Percentiles rank a stretch among this genome's conserved stretches.
Conservation (phyloP, 257 asterid genomes). For the Solanum piurae region DNA sequence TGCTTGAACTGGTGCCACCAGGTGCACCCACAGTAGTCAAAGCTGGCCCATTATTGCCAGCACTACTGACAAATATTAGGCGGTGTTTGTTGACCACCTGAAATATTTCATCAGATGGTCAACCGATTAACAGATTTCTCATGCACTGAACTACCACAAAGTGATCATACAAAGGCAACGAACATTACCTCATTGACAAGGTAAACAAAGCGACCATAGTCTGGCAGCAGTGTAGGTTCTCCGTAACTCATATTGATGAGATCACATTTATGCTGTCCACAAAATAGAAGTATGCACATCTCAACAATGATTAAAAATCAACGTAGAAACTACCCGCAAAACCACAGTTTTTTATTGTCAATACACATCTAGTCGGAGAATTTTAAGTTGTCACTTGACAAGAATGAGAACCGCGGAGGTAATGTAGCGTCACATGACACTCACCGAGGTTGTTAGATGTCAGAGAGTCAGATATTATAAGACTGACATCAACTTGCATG, state of each 20-base stretch:
- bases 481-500: background rate
- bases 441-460: background rate
- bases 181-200: slow-evolving; percentile 77
- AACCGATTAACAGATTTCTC: background rate
- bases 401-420: background rate
- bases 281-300: background rate
- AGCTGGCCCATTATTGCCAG: slow-evolving; percentile 95
- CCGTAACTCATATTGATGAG: slow-evolving; percentile 98
- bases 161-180: slow-evolving; percentile 5
- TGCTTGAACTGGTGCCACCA: slow-evolving; percentile 96
- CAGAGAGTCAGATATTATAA: background rate
- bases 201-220: slow-evolving; percentile 96
- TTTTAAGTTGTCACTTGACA: background rate
- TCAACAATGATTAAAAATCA: background rate
- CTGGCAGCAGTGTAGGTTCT: slow-evolving; percentile 81
- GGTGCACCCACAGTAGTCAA: slow-evolving; percentile 98
- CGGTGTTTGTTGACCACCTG: slow-evolving; percentile 91
- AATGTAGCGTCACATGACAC: background rate
- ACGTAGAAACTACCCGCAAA: background rate
- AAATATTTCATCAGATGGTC: slow-evolving; percentile 7
- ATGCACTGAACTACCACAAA: slow-evolving; percentile 3
- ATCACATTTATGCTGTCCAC: slow-evolving; percentile 88
- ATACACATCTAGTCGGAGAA: background rate
- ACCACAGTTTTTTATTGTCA: background rate
- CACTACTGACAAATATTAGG: slow-evolving; percentile 81